Percentiles rank a stretch among this genome's conserved stretches.
These are phyloP conservation scores for Hyaloperonospora brassicae DNA, from an alignment of 352 stramenopile genomes.

Conservation along the genomic window DNA sequence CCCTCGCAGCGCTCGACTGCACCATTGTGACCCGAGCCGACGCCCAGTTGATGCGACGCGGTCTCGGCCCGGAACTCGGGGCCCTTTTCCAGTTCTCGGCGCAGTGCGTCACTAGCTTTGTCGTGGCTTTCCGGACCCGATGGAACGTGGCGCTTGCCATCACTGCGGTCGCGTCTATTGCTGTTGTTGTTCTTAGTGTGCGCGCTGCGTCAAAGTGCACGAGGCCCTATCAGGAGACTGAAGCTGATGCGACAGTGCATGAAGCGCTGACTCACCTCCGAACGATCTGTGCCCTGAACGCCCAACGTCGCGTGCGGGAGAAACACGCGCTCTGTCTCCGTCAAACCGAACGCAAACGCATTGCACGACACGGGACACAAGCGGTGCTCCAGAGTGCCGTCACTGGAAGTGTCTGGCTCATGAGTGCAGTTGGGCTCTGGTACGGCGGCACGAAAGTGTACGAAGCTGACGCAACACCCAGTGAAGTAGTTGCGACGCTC, in stretches of 20 bases:
- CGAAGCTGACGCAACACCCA: slow-evolving; percentile 12
- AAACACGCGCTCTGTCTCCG: slow-evolving; percentile 20
- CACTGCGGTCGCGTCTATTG: no score
- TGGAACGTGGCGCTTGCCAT: no score
- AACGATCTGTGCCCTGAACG: slow-evolving; percentile 26
- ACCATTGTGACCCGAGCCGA: no score
- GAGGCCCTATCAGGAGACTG: background rate
- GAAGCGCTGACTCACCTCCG: slow-evolving; percentile 25
- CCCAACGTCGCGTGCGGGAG: slow-evolving; percentile 18
- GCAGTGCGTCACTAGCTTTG: no score
- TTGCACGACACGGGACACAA: slow-evolving; percentile 7
- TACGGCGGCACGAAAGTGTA: slow-evolving; percentile 24
- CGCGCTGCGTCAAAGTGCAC: background rate
- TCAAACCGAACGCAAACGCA: slow-evolving; percentile 6
- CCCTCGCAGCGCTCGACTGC: slow-evolving; percentile 6
- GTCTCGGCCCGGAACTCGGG: no score
- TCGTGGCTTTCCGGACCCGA: no score
- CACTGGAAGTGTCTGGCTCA: slow-evolving; percentile 20
- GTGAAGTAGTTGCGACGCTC: slow-evolving; percentile 2
- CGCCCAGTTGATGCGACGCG: no score
- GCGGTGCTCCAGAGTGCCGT: slow-evolving; percentile 11
- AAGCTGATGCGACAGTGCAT: slow-evolving; percentile 14
- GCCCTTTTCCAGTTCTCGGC: no score
- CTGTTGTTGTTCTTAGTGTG: no score
- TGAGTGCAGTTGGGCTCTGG: slow-evolving; percentile 24